Evolutionary conservation across 1,284 basidiomycete genomes (phyloP).

Genomic region (Erythrobasidium hasegawianum): DNA sequence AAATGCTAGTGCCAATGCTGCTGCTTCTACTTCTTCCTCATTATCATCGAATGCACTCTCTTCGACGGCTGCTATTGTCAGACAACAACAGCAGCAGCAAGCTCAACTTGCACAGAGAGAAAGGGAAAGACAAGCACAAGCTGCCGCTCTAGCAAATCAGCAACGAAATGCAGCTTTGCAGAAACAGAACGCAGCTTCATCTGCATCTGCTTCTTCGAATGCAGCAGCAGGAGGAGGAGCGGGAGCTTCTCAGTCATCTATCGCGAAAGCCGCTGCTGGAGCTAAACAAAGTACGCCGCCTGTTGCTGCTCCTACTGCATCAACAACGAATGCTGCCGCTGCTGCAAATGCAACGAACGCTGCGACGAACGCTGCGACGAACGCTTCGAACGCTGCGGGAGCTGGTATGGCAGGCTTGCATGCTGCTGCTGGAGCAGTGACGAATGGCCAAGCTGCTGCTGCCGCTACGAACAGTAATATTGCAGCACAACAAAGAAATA

Average conservation of each 20-base stretch:
- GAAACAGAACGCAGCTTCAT: not conserved
- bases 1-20: too few relatives aligned
- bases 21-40: too few relatives aligned
- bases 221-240: not conserved
- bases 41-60: too few relatives aligned
- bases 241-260: too few relatives aligned
- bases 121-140: too few relatives aligned
- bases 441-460: not conserved
- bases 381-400: too few relatives aligned
- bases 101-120: too few relatives aligned
- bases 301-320: not conserved
- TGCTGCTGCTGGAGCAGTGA: not conserved
- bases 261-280: too few relatives aligned
- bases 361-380: too few relatives aligned
- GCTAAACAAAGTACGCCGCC: conserved; percentile 10
- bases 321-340: conserved; percentile 30
- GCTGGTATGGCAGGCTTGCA: not conserved
- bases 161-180: not conserved
- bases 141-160: too few relatives aligned
- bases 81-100: too few relatives aligned
- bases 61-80: too few relatives aligned
- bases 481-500: not conserved
- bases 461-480: not conserved
- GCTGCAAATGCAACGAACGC: conserved; percentile 5
- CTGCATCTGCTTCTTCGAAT: not conserved